A percentile compares a stretch with the other conserved stretches of the same genome.
Evolutionary conservation across 2,329 filamentous ascomycete genomes (phyloP).

Genomic region (Annulohypoxylon truncatum): DNA sequence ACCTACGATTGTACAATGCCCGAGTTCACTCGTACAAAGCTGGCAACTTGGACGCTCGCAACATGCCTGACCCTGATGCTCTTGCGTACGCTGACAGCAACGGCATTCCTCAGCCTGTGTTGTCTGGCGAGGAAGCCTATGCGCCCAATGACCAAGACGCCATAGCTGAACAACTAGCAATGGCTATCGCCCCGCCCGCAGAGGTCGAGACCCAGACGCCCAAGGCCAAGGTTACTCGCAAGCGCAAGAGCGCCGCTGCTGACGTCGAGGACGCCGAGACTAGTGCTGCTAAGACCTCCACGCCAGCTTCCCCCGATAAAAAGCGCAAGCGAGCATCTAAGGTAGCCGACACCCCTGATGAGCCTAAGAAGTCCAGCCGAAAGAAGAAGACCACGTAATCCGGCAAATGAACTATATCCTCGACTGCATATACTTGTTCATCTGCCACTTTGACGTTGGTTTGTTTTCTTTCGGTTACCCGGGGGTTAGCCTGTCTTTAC

Average conservation of each 20-base stretch:
- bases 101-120: slow-evolving; percentile 64
- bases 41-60: slow-evolving; percentile 67
- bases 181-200: slow-evolving; percentile 51
- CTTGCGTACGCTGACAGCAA: slow-evolving; percentile 69
- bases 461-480: neutral
- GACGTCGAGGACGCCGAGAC: slow-evolving; percentile 59
- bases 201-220: slow-evolving; percentile 65
- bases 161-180: slow-evolving; percentile 69
- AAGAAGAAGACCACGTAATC: slow-evolving; percentile 64
- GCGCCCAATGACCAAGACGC: slow-evolving; percentile 65
- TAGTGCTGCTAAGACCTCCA: slow-evolving; percentile 52
- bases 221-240: slow-evolving; percentile 65
- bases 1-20: slow-evolving; percentile 73
- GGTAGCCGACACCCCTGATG: slow-evolving; percentile 64
- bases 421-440: neutral
- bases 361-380: slow-evolving; percentile 69
- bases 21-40: slow-evolving; percentile 73
- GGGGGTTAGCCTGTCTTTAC: neutral
- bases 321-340: slow-evolving; percentile 72
- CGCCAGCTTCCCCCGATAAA: slow-evolving; percentile 68
- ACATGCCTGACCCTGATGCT: slow-evolving; percentile 71
- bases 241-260: slow-evolving; percentile 66
- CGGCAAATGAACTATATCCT: neutral
- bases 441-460: neutral
- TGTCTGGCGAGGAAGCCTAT: slow-evolving; percentile 58